A percentile compares a stretch with the other conserved stretches of the same genome.
Conservation (phyloP, 306 rosid species). For the Castanea crenata region DNA sequence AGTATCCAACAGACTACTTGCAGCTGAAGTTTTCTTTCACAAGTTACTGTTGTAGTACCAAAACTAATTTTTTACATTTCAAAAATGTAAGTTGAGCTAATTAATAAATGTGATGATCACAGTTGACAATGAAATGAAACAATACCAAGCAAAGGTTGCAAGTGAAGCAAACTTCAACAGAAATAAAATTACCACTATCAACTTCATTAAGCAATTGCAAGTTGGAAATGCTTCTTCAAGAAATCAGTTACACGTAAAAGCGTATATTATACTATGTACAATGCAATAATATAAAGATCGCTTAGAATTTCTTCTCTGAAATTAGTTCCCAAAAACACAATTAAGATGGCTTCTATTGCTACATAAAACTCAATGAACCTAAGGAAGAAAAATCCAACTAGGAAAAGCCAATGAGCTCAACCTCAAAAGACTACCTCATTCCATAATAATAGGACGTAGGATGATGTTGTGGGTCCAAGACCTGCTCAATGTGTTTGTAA, state of each 20-base stretch:
- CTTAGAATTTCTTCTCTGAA: background rate
- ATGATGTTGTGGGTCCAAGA: no score
- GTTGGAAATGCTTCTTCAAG: background rate
- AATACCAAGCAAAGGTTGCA: background rate
- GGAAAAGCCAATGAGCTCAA: no score
- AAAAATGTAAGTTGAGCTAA: background rate
- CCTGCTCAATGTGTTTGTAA: no score
- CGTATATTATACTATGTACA: background rate
- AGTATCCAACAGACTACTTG: background rate
- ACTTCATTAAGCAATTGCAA: background rate
- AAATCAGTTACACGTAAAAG: background rate
- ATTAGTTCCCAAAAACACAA: background rate
- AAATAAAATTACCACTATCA: background rate
- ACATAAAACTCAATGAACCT: no score
- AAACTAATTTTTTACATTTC: background rate
- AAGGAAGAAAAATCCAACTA: no score
- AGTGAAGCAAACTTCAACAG: background rate
- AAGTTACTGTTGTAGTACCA: background rate
- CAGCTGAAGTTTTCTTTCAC: background rate
- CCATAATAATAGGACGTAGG: no score
- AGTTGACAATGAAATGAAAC: background rate
- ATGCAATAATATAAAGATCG: background rate
- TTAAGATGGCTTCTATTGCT: background rate
- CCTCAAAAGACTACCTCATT: no score
- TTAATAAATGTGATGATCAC: background rate